Evolutionary conservation across 176 grass and related monocot species (phyloP).

Genomic region (Cymbopogon citratus): DNA sequence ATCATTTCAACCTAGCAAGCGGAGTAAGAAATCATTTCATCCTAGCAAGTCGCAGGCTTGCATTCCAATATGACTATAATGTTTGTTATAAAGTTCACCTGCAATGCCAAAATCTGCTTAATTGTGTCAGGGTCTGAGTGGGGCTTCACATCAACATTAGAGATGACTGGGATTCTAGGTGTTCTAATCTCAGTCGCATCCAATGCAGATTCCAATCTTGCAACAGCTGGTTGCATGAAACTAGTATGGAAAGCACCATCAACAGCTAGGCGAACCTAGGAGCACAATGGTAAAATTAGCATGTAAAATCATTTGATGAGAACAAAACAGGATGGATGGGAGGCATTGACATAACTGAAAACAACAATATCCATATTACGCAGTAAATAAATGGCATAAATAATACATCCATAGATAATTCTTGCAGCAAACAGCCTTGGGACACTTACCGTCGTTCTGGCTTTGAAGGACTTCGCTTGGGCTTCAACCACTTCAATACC

Average conservation of each 20-base stretch:
- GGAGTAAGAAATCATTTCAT: not conserved
- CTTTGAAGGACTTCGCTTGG: too few species aligned
- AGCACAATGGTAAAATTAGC: slow-evolving; percentile 1
- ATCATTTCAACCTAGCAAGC: not conserved
- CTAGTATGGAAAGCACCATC: slow-evolving; percentile 88
- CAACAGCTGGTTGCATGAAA: slow-evolving; percentile 88
- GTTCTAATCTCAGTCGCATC: slow-evolving; percentile 60
- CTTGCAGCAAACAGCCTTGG: too few species aligned
- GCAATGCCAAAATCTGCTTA: slow-evolving; percentile 70
- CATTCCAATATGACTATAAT: too few species aligned
- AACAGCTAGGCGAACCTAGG: slow-evolving; percentile 72
- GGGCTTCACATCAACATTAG: slow-evolving; percentile 76
- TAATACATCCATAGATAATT: too few species aligned
- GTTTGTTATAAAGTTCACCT: slow-evolving; percentile 33
- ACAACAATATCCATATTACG: too few species aligned
- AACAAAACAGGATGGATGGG: too few species aligned
- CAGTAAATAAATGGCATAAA: too few species aligned
- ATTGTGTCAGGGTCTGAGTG: slow-evolving; percentile 79
- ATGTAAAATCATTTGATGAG: not conserved
- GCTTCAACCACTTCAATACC: too few species aligned
- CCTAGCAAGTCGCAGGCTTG: not conserved
- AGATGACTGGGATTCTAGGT: slow-evolving; percentile 89
- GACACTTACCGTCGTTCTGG: too few species aligned
- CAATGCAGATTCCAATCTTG: slow-evolving; percentile 76
- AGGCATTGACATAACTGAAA: too few species aligned